A percentile compares a stretch with the other conserved stretches of the same genome.
These are phyloP conservation scores for Oryza punctata DNA, from an alignment of 176 grass and related monocot species.

Conservation along the genomic window DNA sequence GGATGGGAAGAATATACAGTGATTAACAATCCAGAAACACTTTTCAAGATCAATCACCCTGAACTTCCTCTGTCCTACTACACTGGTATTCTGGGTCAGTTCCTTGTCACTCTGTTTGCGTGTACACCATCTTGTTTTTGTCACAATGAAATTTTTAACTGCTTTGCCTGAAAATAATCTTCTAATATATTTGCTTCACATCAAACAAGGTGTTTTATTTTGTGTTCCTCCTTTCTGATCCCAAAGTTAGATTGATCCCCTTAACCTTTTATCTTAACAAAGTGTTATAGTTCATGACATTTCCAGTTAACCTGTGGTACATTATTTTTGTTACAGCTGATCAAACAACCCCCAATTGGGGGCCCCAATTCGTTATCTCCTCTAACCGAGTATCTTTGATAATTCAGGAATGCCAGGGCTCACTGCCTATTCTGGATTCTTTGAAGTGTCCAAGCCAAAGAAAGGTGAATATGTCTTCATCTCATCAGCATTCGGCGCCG, in stretches of 20 bases:
- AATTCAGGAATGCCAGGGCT: conserved; percentile 52
- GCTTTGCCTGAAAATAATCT: background rate
- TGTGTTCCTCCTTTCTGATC: too few species aligned
- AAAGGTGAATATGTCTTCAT: conserved; percentile 58
- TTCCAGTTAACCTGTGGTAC: too few species aligned
- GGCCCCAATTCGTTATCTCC: background rate
- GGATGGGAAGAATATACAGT: conserved; percentile 74
- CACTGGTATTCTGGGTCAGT: conserved; percentile 65
- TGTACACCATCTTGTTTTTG: background rate
- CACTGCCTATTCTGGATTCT: conserved; percentile 56
- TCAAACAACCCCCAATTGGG: too few species aligned
- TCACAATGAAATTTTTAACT: background rate
- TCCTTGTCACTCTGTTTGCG: background rate
- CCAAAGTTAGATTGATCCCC: too few species aligned
- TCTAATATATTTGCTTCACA: too few species aligned
- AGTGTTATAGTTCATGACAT: too few species aligned
- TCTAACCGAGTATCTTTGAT: background rate
- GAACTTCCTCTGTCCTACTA: conserved; percentile 68
- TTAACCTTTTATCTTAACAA: background rate
- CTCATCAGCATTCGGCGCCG: conserved; percentile 51
- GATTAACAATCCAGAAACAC: conserved; percentile 35
- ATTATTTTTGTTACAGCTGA: too few species aligned
- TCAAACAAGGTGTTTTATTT: too few species aligned
- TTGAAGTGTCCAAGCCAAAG: conserved; percentile 53
- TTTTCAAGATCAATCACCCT: conserved; percentile 62